Conservation (phyloP, 331 rosid species). For the Malus hybrid region DNA sequence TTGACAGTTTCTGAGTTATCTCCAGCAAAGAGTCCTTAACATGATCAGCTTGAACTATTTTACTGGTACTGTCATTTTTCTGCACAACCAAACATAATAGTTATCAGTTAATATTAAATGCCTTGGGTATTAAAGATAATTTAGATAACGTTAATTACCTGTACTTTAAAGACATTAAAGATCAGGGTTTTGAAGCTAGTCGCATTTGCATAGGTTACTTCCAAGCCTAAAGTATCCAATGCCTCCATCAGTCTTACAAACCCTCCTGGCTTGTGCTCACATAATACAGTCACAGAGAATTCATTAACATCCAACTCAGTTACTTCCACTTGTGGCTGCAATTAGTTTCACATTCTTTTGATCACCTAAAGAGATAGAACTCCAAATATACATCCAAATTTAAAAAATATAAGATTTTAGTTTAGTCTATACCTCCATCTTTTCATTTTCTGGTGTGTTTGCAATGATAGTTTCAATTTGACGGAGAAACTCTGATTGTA, state of each 20-base stretch:
- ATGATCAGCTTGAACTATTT: slow-evolving; percentile 59
- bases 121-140: background rate
- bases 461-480: too few relatives aligned
- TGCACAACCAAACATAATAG: slow-evolving; percentile 11
- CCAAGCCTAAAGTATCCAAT: slow-evolving; percentile 50
- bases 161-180: slow-evolving; percentile 65
- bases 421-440: background rate
- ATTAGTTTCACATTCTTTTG: background rate
- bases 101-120: too few relatives aligned
- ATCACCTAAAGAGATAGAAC: too few relatives aligned
- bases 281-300: slow-evolving; percentile 63
- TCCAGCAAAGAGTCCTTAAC: slow-evolving; percentile 61
- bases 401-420: background rate
- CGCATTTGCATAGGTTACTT: slow-evolving; percentile 63
- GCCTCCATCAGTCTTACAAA: slow-evolving; percentile 70
- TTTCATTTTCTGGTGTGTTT: too few relatives aligned
- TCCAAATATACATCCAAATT: background rate
- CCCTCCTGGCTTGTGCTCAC: slow-evolving; percentile 71
- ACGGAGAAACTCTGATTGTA: too few relatives aligned
- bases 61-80: slow-evolving; percentile 58
- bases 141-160: slow-evolving; percentile 25
- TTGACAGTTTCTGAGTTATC: slow-evolving; percentile 43
- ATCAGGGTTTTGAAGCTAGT: slow-evolving; percentile 70
- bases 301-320: slow-evolving; percentile 55
- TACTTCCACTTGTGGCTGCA: slow-evolving; percentile 80